These are phyloP conservation scores for Pseudogymnoascus sp. DNA, from an alignment of 2,329 filamentous ascomycete species.

Conservation along the genomic window DNA sequence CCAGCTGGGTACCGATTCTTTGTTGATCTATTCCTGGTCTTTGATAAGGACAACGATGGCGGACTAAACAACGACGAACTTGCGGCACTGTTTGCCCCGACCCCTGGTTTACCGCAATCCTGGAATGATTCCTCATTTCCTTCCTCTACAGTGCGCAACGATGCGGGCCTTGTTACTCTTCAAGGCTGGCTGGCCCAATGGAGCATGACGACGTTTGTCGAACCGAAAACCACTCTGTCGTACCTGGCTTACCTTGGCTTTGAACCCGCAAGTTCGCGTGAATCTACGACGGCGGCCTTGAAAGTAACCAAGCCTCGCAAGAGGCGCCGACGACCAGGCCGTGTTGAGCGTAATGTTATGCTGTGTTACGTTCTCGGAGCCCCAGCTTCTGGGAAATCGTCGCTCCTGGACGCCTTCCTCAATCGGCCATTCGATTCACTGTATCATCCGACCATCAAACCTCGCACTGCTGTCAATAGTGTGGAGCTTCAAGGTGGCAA, in stretches of 20 bases:
- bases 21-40: constrained; percentile 88
- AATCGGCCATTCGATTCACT: constrained; percentile 76
- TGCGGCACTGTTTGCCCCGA: constrained; percentile 80
- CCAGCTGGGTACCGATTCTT: constrained; percentile 95
- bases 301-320: constrained; percentile 92
- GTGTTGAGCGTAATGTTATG: constrained; percentile 90
- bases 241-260: constrained; percentile 96
- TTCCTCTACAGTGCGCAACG: constrained; percentile 87
- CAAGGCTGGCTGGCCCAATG: constrained; percentile 98
- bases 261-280: constrained; percentile 69
- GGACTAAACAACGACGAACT: constrained; percentile 83
- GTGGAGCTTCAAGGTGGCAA: constrained; percentile 93
- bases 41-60: constrained; percentile 96
- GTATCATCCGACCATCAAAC: constrained; percentile 91
- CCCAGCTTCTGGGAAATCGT: constrained; percentile 80
- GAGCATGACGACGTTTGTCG: constrained; percentile 98
- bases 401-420: constrained; percentile 83
- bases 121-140: constrained; percentile 90
- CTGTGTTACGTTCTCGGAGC: constrained; percentile 88
- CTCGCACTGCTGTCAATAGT: constrained; percentile 86
- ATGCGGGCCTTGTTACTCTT: constrained; percentile 88
- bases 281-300: constrained; percentile 72
- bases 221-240: constrained; percentile 88
- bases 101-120: constrained; percentile 76
- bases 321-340: constrained; percentile 68